Evolutionary conservation across 2,329 filamentous ascomycete species (phyloP).

Genomic region (Fusarium tanahbumbuense): DNA sequence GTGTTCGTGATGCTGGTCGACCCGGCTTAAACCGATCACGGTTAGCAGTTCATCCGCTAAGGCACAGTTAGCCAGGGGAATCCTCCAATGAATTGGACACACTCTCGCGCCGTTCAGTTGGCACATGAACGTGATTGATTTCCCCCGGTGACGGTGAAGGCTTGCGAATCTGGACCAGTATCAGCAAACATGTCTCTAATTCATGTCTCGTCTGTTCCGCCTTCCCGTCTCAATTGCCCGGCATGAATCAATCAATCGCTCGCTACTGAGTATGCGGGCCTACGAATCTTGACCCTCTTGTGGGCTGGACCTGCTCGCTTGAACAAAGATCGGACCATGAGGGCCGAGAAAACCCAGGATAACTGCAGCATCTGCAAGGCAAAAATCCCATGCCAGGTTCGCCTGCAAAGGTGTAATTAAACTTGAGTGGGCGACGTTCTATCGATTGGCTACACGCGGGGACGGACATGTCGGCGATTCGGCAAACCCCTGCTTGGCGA

Average conservation of each 20-base stretch:
- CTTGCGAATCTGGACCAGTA: conserved; percentile 19
- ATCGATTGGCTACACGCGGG: conserved; percentile 38
- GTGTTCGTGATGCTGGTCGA: conserved; percentile 1
- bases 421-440: conserved; percentile 33
- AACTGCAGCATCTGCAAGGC: conserved; percentile 5
- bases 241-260: not conserved
- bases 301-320: conserved; percentile 1
- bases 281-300: not conserved
- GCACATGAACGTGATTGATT: conserved; percentile 17
- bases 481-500: conserved; percentile 33
- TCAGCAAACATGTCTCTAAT: conserved; percentile 16
- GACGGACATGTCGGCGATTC: conserved; percentile 23
- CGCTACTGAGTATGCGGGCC: conserved; percentile 1
- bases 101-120: conserved; percentile 8
- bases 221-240: conserved; percentile 15
- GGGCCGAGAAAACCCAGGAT: conserved; percentile 18
- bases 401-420: conserved; percentile 42
- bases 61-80: conserved; percentile 21
- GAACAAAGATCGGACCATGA: conserved; percentile 33
- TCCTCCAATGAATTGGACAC: conserved; percentile 6
- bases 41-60: conserved; percentile 33
- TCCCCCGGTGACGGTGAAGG: conserved; percentile 3
- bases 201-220: conserved; percentile 24
- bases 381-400: conserved; percentile 17
- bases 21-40: conserved; percentile 29